Conservation (phyloP, 2,329 filamentous ascomycete species). For the Cladosporium halotolerans region DNA sequence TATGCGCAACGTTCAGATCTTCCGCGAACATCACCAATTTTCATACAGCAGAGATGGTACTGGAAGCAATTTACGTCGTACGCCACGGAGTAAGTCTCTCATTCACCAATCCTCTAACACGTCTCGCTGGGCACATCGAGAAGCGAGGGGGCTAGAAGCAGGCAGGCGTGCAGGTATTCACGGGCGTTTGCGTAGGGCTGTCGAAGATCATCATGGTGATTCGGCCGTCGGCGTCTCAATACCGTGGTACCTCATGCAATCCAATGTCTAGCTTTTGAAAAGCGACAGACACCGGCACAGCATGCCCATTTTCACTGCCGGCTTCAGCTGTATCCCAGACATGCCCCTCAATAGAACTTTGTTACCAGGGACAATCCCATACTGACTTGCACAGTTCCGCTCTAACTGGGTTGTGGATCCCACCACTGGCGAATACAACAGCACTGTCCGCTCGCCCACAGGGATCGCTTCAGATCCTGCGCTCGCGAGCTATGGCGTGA, state of each 20-base stretch:
- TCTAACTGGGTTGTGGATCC: constrained; percentile 84
- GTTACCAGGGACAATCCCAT: not conserved
- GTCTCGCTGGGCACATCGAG: constrained; percentile 1
- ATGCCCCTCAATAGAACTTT: too few relatives aligned
- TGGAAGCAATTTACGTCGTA: constrained; percentile 46
- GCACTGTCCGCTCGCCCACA: constrained; percentile 71
- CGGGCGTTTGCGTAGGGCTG: not conserved
- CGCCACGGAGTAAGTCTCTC: constrained; percentile 43
- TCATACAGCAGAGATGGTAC: constrained; percentile 26
- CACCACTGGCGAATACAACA: constrained; percentile 68
- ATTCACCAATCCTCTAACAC: not conserved
- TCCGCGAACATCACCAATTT: not conserved
- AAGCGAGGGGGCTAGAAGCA: not conserved
- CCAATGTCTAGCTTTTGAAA: too few relatives aligned
- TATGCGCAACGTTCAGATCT: not conserved
- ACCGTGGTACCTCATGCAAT: not conserved
- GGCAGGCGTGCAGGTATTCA: not conserved
- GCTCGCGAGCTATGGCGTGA: constrained; percentile 77
- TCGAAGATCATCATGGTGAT: not conserved
- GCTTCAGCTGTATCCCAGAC: too few relatives aligned
- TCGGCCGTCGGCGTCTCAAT: too few relatives aligned
- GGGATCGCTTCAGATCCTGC: constrained; percentile 83
- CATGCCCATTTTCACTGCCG: too few relatives aligned
- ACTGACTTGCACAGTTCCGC: constrained; percentile 60
- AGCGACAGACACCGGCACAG: too few relatives aligned